A percentile compares a stretch with the other conserved stretches of the same genome.
These are phyloP conservation scores for Candida tetrigidarum DNA, from an alignment of 1,139 yeast species.

Conservation along the genomic window DNA sequence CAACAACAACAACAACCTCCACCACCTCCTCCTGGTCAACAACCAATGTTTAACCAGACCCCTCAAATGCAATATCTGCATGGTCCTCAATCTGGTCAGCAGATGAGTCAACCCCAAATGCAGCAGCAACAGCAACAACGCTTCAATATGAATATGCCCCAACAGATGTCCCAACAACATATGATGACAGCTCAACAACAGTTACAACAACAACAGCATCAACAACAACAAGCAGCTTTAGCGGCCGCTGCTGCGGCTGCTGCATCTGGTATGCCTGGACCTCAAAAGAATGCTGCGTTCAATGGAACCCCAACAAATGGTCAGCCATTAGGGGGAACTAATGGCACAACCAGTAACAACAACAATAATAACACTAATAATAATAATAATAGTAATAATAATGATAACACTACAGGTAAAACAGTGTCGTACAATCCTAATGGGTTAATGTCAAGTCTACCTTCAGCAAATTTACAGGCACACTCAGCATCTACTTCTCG, in stretches of 20 bases:
- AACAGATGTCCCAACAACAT: constrained; percentile 13
- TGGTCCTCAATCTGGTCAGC: constrained; percentile 10
- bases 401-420: constrained; percentile 5
- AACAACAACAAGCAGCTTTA: constrained; percentile 12
- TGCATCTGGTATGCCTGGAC: constrained; percentile 14
- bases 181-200: constrained; percentile 12
- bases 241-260: constrained; percentile 14
- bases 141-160: constrained; percentile 13
- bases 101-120: constrained; percentile 8
- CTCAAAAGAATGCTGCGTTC: constrained; percentile 15
- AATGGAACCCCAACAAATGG: constrained; percentile 11
- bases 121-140: constrained; percentile 14
- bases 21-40: constrained; percentile 13
- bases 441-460: constrained; percentile 12
- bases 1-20: constrained; percentile 12
- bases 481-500: constrained; percentile 16
- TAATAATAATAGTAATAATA: constrained; percentile 3
- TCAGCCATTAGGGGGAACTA: constrained; percentile 8
- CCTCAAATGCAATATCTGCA: constrained; percentile 17
- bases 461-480: constrained; percentile 12
- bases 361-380: neutral
- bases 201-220: constrained; percentile 13
- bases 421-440: constrained; percentile 13
- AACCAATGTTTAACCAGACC: constrained; percentile 16
- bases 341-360: constrained; percentile 1